Evolutionary conservation across 345 rosid genomes (phyloP), one percentile per base, ranked within the genome.

Genomic region (Pseudoturritis turrita): DNA sequence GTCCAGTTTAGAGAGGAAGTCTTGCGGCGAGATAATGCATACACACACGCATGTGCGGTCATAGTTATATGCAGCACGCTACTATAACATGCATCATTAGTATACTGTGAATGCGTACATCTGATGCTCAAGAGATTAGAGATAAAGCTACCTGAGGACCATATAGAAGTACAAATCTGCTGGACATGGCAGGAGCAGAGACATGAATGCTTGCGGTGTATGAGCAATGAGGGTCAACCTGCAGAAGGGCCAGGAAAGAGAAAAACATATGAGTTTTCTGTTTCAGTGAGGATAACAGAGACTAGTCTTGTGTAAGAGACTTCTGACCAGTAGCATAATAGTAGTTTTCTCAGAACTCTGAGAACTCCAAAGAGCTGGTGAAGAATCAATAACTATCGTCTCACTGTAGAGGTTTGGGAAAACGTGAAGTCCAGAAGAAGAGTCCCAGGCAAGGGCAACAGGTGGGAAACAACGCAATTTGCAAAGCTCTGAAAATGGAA

Each of bases 161-260:
- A 77, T 89, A 88, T 62, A 88, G 65, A 74, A 95, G 89, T 72
- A 90, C 70, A 81, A 89, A 95, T 81, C 97, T 84, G 81, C 89
- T 73, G 60, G 89, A 89, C 52, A 89, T 87, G 46, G 87, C 83
- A 45, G 96, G 62, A 49, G 78, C 81, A 71, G 98, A 91, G 59
- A 88, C 90, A 67, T 88, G 65, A 45, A 86, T 18, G 56, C 82
- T 82, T 61, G 85, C 79, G 64, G 84, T 88, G 70, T 91, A 95
- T 12, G 96, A 86, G 82, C 98, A 95, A 77, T 95, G 99, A 65
- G 99, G 98, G 73, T 95, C 99, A 87, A 87, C 91, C 99, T 95
- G 86, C 71, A 82, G 51, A 72, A 75, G 65, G 45, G 78, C 44
- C 51, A 4, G 37, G 56, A 74, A 47, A 53, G 12, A 39, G 29